A percentile compares a stretch with the other conserved stretches of the same genome.
phyloP scores from a whole-genome alignment of 176 grass and related monocot species.

The Hsuehochloa calcarea region DNA sequence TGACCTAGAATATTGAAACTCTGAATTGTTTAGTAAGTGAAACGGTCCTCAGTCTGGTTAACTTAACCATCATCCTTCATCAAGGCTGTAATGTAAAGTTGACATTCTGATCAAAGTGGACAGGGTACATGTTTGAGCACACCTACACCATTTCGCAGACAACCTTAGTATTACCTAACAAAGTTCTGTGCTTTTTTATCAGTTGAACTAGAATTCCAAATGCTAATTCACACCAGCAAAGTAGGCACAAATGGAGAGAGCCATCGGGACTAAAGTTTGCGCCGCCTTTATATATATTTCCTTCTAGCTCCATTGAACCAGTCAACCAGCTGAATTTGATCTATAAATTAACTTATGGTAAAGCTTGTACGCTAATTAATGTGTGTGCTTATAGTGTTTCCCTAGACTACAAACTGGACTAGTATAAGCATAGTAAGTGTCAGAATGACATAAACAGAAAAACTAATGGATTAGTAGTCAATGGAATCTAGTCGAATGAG shows the following conservation, averaged over 20 bases:
- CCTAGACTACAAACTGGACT: neutral
- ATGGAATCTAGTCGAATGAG: slow-evolving; percentile 19
- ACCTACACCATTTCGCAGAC: neutral
- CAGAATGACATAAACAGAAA: neutral
- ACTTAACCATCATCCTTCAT: neutral
- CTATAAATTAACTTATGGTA: neutral
- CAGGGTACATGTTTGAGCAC: no score
- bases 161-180: neutral
- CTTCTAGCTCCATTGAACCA: neutral
- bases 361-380: neutral
- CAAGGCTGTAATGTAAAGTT: neutral
- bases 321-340: neutral
- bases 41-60: neutral
- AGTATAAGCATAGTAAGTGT: neutral
- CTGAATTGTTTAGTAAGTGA: neutral
- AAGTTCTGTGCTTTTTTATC: neutral
- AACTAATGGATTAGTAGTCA: neutral
- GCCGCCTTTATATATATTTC: neutral
- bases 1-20: neutral
- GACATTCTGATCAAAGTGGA: no score
- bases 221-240: neutral
- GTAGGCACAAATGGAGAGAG: neutral
- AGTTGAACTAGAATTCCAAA: neutral
- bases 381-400: neutral
- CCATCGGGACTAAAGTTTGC: neutral